Percentiles rank a stretch among this genome's conserved stretches.
phyloP scores from a whole-genome alignment of 192 early-diverging fungal species.

The Backusella circina region DNA sequence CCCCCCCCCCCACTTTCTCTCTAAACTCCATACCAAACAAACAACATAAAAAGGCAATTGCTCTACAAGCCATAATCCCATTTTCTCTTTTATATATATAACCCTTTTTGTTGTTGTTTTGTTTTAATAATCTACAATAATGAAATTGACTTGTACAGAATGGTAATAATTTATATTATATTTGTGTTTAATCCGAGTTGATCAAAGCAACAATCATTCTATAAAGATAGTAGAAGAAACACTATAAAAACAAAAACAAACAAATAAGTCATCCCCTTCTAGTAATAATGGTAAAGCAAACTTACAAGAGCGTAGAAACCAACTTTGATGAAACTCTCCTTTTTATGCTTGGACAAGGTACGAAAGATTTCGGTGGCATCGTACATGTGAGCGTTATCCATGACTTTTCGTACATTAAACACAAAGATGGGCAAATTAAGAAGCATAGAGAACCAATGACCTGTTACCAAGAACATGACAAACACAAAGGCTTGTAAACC shows the following conservation, averaged over 20 bases:
- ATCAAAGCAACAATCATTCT: constrained; percentile 35
- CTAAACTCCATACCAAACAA: not conserved
- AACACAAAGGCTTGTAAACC: constrained; percentile 73
- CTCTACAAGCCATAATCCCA: not conserved
- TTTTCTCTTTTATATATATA: not conserved
- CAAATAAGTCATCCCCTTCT: not conserved
- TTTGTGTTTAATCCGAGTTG: not conserved
- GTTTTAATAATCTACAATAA: not conserved
- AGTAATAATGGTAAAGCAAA: not conserved
- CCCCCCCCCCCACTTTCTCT: not conserved
- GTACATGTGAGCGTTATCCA: constrained; percentile 80
- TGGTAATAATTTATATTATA: not conserved
- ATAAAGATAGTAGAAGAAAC: constrained; percentile 90
- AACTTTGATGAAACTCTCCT: constrained; percentile 92
- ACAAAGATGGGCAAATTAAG: constrained; percentile 80
- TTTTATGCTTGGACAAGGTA: constrained; percentile 85
- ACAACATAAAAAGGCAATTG: too few relatives aligned
- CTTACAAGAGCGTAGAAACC: constrained; percentile 82
- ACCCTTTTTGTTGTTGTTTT: not conserved
- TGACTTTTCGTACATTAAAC: constrained; percentile 79
- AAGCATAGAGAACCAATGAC: constrained; percentile 78
- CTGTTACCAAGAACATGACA: constrained; percentile 77
- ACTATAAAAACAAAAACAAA: constrained; percentile 2
- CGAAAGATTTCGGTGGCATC: constrained; percentile 97
- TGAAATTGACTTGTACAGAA: not conserved